Evolutionary conservation across 768 basidiomycete genomes (phyloP).

Genomic region (Serpula lacrymans): DNA sequence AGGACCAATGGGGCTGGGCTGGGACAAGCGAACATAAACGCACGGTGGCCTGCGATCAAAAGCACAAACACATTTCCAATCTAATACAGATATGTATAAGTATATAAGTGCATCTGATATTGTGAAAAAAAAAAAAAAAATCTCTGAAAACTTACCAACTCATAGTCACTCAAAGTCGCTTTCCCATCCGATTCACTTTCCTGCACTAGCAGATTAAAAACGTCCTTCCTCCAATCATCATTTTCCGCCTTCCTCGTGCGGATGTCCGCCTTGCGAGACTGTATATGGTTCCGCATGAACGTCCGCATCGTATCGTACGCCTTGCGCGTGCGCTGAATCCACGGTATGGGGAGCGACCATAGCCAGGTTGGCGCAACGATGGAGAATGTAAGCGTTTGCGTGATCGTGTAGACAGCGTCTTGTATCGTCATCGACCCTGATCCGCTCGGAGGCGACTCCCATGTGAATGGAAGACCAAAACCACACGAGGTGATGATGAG

Average conservation of each 20-base stretch:
- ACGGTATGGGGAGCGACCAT: conserved; percentile 23
- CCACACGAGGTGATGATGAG: conserved; percentile 19
- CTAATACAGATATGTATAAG: no score
- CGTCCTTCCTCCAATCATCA: conserved; percentile 12
- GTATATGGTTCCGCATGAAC: conserved; percentile 16
- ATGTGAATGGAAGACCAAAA: conserved; percentile 21
- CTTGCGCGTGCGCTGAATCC: conserved; percentile 14
- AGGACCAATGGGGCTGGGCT: no score
- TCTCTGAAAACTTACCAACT: conserved; percentile 20
- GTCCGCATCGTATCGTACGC: conserved; percentile 18
- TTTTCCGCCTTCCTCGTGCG: conserved; percentile 8
- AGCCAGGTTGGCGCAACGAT: conserved; percentile 15
- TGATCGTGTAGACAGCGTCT: no score
- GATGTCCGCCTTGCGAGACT: conserved; percentile 8
- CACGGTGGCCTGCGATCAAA: conserved; percentile 59
- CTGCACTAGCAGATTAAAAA: conserved; percentile 17
- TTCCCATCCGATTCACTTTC: conserved; percentile 17
- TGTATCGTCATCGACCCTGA: no score
- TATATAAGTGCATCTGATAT: no score
- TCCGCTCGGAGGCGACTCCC: conserved; percentile 15
- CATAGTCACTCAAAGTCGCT: conserved; percentile 11
- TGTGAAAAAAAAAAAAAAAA: no score
- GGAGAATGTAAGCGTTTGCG: conserved; percentile 11
- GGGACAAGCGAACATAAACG: no score
- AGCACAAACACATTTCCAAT: conserved; percentile 52